phyloP scores from a whole-genome alignment of 192 early-diverging fungal genomes.

The Coemansia sp. region DNA sequence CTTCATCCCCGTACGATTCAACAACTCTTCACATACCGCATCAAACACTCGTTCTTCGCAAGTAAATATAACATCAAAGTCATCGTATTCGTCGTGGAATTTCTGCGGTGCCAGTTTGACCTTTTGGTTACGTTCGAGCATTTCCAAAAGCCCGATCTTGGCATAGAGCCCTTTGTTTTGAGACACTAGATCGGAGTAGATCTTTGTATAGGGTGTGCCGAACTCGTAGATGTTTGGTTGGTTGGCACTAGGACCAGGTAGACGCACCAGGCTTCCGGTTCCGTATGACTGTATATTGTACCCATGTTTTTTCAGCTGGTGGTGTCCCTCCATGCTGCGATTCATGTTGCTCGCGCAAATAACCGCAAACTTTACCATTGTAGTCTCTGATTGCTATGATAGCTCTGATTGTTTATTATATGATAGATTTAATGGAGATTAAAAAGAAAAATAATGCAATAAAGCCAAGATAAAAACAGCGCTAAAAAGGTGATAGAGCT shows the following conservation, averaged over 20 bases:
- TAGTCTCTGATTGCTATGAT: background rate
- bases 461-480: background rate
- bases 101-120: constrained; percentile 88
- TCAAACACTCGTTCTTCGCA: constrained; percentile 97
- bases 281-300: constrained; percentile 88
- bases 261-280: constrained; percentile 84
- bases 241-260: constrained; percentile 83
- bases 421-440: background rate
- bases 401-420: background rate
- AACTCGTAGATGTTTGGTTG: constrained; percentile 92
- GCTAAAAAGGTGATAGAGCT: background rate
- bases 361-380: constrained; percentile 83
- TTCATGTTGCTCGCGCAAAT: constrained; percentile 98
- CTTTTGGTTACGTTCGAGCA: constrained; percentile 93
- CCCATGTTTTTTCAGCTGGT: constrained; percentile 69
- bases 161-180: constrained; percentile 77
- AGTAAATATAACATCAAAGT: constrained; percentile 91
- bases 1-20: constrained; percentile 63
- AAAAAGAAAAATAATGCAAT: background rate
- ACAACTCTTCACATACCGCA: constrained; percentile 87
- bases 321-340: constrained; percentile 94
- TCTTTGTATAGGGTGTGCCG: constrained; percentile 89
- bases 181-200: constrained; percentile 74
- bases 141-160: constrained; percentile 80
- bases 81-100: constrained; percentile 72